phyloP scores from a whole-genome alignment of 2,329 filamentous ascomycete genomes.

The Lasiodiplodia sp. region DNA sequence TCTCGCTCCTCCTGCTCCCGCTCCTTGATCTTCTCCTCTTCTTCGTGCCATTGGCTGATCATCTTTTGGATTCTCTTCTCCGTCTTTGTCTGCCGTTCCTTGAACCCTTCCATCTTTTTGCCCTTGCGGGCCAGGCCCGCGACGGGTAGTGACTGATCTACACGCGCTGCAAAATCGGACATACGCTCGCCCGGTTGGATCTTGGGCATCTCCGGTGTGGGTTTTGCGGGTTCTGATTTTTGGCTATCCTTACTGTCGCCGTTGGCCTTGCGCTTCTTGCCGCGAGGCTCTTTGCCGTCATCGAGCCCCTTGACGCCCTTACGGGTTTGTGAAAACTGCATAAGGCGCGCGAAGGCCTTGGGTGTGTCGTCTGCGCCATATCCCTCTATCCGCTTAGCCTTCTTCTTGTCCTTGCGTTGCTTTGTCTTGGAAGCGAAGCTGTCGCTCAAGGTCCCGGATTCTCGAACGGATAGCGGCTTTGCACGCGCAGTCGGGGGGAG shows the following conservation, averaged over 20 bases:
- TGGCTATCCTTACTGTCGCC: constrained; percentile 36
- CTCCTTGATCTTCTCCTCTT: constrained; percentile 66
- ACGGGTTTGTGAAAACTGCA: constrained; percentile 72
- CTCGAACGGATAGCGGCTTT: constrained; percentile 61
- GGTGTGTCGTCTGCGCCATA: constrained; percentile 80
- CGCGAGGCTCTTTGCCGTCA: constrained; percentile 63
- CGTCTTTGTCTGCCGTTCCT: constrained; percentile 75
- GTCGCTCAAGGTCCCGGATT: constrained; percentile 51
- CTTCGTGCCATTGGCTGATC: constrained; percentile 65
- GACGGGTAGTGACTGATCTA: constrained; percentile 84
- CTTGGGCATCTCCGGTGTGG: constrained; percentile 57
- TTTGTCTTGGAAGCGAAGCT: constrained; percentile 41
- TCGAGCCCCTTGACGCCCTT: constrained; percentile 71
- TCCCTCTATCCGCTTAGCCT: constrained; percentile 52
- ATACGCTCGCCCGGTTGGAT: constrained; percentile 86
- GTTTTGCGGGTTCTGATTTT: constrained; percentile 32
- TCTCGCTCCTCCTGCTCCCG: constrained; percentile 80
- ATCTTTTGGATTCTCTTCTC: constrained; percentile 76
- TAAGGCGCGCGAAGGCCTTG: constrained; percentile 83
- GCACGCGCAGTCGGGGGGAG: constrained; percentile 68
- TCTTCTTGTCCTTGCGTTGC: constrained; percentile 47
- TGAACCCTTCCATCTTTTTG: constrained; percentile 69
- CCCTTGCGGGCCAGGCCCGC: constrained; percentile 68
- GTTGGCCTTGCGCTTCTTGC: constrained; percentile 57
- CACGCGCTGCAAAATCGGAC: constrained; percentile 80